Base-by-base conservation (phyloP, 345 rosid species). In the Euphorbia pulcherrima region DNA sequence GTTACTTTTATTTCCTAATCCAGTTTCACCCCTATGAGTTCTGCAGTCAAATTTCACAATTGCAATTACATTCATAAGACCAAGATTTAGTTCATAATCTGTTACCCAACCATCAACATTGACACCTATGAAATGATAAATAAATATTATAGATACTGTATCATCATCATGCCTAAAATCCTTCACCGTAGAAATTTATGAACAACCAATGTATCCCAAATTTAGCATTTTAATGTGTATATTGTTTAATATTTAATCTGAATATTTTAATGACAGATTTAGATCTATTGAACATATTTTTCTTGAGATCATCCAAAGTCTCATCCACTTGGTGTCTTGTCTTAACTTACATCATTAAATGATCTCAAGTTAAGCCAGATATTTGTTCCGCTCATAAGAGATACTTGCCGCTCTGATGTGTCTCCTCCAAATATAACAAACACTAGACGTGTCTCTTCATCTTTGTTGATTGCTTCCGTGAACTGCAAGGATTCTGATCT, bases 341-440 rank as follows among this genome's bases (percentile, higher is more conserved):
- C 60, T 46, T 10, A 75, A 76, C 97, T 87, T 85, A 93, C 97
- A 81, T 93, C 88, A 53, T 56, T 79, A 77, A 82, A 89, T 70
- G 86, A 83, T 77, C 79, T 93, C 92, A 93, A 75, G 77, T 90
- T 90, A 60, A 90, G 92, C 97, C 96, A 93, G 53, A 90, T 87
- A 68, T 90, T 93, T 67, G 98, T 93, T 79, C 96, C 98, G 26
- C 98, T 93, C 86, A 93, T 86, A 65, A 93, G 90, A 69, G 98
- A 93, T 29, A 93, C 97, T 84, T 93, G 98, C 71, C 98, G 88
- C 83, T 93, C 98, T 52, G 97, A 93, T 26, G 96, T 88, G 82
- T 84, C 83, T 64, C 98, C 97, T 68, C 98, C 97, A 84, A 90
- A 86, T 59, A 93, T 65, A 77, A 93, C 88, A 82, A 93, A 86